These are phyloP conservation scores for Corynascus novoguineensis DNA, from an alignment of 495 filamentous ascomycete species.

Conservation along the genomic window DNA sequence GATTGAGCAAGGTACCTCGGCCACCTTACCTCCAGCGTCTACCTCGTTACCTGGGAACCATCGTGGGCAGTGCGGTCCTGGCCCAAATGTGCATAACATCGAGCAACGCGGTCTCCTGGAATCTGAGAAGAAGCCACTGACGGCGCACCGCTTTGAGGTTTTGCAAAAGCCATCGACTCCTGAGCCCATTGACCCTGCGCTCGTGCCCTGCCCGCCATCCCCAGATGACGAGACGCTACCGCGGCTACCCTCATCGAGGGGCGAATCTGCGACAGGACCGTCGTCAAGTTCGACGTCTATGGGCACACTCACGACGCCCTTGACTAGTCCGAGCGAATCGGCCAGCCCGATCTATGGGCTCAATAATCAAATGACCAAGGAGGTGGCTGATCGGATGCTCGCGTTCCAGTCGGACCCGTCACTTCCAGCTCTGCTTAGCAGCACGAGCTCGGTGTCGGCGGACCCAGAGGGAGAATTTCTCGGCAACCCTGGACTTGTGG, in stretches of 20 bases:
- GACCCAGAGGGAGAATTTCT: slow-evolving; percentile 52
- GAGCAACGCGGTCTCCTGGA: slow-evolving; percentile 29
- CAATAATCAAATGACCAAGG: slow-evolving; percentile 49
- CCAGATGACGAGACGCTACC: slow-evolving; percentile 43
- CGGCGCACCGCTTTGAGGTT: slow-evolving; percentile 38
- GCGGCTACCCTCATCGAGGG: slow-evolving; percentile 28
- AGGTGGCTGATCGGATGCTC: slow-evolving; percentile 53
- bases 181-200: slow-evolving; percentile 28
- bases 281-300: slow-evolving; percentile 47
- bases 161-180: slow-evolving; percentile 26
- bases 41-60: slow-evolving; percentile 35
- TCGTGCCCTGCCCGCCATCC: slow-evolving; percentile 41
- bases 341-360: slow-evolving; percentile 53
- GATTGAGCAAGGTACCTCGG: slow-evolving; percentile 20
- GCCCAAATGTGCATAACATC: slow-evolving; percentile 44
- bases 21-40: slow-evolving; percentile 26
- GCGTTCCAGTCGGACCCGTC: slow-evolving; percentile 69
- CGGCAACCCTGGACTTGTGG: slow-evolving; percentile 41
- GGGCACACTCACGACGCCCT: slow-evolving; percentile 35
- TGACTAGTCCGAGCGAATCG: slow-evolving; percentile 47
- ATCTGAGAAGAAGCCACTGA: slow-evolving; percentile 34
- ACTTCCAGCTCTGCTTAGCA: slow-evolving; percentile 67
- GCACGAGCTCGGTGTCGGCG: slow-evolving; percentile 73
- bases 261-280: slow-evolving; percentile 35
- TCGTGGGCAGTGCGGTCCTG: slow-evolving; percentile 38